These are phyloP conservation scores for Xanthoceras sorbifolium DNA, from an alignment of 345 rosid genomes.

Conservation along the genomic window DNA sequence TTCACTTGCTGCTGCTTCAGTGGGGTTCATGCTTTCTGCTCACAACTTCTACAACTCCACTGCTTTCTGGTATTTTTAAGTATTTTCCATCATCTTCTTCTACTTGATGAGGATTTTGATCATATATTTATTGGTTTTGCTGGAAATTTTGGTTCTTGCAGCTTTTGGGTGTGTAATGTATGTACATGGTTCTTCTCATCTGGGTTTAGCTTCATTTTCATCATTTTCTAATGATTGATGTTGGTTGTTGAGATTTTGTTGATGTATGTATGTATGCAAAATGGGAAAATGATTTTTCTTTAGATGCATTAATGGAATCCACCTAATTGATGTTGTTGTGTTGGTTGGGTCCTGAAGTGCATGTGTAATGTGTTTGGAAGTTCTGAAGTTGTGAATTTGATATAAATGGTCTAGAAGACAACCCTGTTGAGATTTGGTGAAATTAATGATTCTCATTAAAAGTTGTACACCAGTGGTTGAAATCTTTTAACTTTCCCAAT, in stretches of 20 bases:
- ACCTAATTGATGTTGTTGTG: background rate
- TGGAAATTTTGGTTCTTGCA: background rate
- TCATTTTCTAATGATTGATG: background rate
- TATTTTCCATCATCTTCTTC: background rate
- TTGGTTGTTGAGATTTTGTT: background rate
- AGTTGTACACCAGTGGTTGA: background rate
- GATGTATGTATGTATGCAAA: background rate
- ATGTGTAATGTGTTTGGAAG: background rate
- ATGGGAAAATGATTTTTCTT: background rate
- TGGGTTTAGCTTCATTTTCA: slow-evolving; percentile 1
- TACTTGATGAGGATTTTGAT: background rate
- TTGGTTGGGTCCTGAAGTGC: background rate
- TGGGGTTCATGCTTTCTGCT: slow-evolving; percentile 41
- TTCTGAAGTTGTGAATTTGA: background rate
- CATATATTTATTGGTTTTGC: too few species aligned
- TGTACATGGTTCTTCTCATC: background rate
- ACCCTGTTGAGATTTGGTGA: background rate
- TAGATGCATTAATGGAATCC: background rate
- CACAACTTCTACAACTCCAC: slow-evolving; percentile 39
- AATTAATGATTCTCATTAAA: background rate
- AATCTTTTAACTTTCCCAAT: background rate
- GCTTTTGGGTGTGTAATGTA: background rate
- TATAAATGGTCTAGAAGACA: background rate
- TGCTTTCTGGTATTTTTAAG: slow-evolving; percentile 41
- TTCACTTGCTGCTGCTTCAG: slow-evolving; percentile 44